Percentiles rank a stretch among this genome's conserved stretches.
These are phyloP conservation scores for Boletus reticulatus DNA, from an alignment of 768 basidiomycete species.

Conservation along the genomic window DNA sequence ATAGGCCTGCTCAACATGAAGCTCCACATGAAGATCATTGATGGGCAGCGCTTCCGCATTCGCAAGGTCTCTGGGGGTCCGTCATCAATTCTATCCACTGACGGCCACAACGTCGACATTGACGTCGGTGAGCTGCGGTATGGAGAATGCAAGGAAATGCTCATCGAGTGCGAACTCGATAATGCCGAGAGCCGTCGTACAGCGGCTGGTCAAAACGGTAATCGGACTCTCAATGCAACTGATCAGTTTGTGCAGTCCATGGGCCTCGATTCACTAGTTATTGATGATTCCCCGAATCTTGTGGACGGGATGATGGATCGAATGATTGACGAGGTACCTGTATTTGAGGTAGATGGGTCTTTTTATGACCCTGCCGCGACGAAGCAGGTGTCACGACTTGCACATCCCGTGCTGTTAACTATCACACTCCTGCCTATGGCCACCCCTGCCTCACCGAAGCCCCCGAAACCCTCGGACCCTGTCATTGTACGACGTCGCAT, in stretches of 20 bases:
- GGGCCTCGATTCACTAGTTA: constrained; percentile 72
- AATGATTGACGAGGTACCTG: constrained; percentile 97
- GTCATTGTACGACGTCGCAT: constrained; percentile 91
- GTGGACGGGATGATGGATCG: constrained; percentile 92
- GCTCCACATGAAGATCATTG: constrained; percentile 91
- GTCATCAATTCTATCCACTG: constrained; percentile 80
- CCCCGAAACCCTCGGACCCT: constrained; percentile 64
- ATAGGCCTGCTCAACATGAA: constrained; percentile 93
- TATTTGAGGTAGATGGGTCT: constrained; percentile 92
- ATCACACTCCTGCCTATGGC: constrained; percentile 77
- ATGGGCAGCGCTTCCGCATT: constrained; percentile 86
- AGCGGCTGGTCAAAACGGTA: constrained; percentile 8
- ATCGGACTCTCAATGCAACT: constrained; percentile 65
- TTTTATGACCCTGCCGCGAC: constrained; percentile 89
- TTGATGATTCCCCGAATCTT: constrained; percentile 70
- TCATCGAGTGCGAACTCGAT: constrained; percentile 89
- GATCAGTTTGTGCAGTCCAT: constrained; percentile 87
- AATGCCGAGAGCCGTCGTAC: constrained; percentile 50
- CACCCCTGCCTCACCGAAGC: constrained; percentile 31
- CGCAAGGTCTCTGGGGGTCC: constrained; percentile 93
- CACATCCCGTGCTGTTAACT: constrained; percentile 92
- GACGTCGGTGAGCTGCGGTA: constrained; percentile 92
- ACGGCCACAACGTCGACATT: constrained; percentile 93
- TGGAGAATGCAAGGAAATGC: constrained; percentile 97
- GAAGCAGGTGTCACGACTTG: constrained; percentile 84